phyloP scores from a whole-genome alignment of 805 yeast species.

The Jamesozyma hellenica region DNA sequence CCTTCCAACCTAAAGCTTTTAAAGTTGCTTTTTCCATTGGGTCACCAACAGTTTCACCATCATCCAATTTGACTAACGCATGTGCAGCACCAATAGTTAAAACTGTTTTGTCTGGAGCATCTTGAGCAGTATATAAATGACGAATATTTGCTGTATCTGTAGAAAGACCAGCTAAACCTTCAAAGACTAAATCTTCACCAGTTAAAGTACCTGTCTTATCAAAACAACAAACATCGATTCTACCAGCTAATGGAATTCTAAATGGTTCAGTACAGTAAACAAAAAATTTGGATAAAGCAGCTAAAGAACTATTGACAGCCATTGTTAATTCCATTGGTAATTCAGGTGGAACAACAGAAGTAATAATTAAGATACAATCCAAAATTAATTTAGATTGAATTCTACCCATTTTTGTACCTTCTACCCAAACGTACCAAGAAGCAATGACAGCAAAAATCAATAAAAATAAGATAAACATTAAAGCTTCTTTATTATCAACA shows the following conservation, averaged over 20 bases:
- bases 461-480: constrained; percentile 82
- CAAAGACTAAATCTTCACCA: constrained; percentile 91
- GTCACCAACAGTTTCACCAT: constrained; percentile 96
- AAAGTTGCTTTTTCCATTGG: constrained; percentile 98
- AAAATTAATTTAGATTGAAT: constrained; percentile 84
- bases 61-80: constrained; percentile 87
- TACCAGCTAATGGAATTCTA: constrained; percentile 94
- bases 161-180: constrained; percentile 83
- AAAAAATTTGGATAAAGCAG: constrained; percentile 77
- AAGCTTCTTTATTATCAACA: constrained; percentile 90
- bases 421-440: constrained; percentile 96
- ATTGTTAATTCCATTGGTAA: constrained; percentile 97
- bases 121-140: constrained; percentile 41
- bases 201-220: constrained; percentile 98
- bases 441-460: constrained; percentile 90
- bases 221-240: constrained; percentile 96
- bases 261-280: constrained; percentile 97
- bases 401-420: constrained; percentile 93
- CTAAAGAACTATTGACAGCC: constrained; percentile 90
- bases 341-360: constrained; percentile 98
- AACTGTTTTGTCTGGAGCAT: constrained; percentile 61
- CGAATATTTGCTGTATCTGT: constrained; percentile 38
- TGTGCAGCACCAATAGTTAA: constrained; percentile 88
- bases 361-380: constrained; percentile 90
- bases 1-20: constrained; percentile 76